Conservation (phyloP, 2,329 filamentous ascomycete genomes). For the Raffaelea ambrosiae region DNA sequence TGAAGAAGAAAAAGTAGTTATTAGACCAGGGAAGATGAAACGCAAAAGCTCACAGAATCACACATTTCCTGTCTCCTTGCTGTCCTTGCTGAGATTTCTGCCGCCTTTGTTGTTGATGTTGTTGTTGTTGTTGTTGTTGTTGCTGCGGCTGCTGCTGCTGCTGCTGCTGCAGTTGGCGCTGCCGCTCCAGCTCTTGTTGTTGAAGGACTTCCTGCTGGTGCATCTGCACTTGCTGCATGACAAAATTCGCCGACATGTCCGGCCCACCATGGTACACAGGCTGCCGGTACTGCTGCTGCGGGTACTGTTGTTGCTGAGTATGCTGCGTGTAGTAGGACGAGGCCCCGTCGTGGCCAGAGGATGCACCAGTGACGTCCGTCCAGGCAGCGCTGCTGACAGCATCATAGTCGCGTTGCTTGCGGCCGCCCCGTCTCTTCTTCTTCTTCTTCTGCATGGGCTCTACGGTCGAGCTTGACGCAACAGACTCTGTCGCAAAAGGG, state of each 20-base stretch:
- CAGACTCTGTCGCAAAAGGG: neutral
- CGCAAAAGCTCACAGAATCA: constrained; percentile 10
- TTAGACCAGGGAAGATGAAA: neutral
- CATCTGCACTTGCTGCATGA: constrained; percentile 5
- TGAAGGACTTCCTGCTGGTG: constrained; percentile 2
- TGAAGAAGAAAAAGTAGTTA: too few relatives aligned
- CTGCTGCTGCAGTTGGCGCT: constrained; percentile 1
- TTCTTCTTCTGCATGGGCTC: neutral
- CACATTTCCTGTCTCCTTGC: constrained; percentile 9
- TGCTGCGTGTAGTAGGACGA: neutral
- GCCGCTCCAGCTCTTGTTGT: constrained; percentile 3
- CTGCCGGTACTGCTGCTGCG: constrained; percentile 1
- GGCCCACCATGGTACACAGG: constrained; percentile 3
- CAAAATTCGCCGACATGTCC: constrained; percentile 7
- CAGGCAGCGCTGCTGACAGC: constrained; percentile 23
- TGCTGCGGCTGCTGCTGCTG: constrained; percentile 1
- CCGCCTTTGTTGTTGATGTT: neutral
- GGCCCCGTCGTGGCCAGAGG: neutral
- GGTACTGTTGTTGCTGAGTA: constrained; percentile 2
- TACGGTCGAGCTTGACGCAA: neutral
- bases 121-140: constrained; percentile 4
- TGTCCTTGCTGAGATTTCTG: too few relatives aligned
- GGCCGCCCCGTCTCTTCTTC: constrained; percentile 1
- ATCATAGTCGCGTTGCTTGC: constrained; percentile 10
- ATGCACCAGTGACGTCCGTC: constrained; percentile 31